Evolutionary conservation across 2,329 filamentous ascomycete genomes (phyloP).

Genomic region (Polychaeton citri): DNA sequence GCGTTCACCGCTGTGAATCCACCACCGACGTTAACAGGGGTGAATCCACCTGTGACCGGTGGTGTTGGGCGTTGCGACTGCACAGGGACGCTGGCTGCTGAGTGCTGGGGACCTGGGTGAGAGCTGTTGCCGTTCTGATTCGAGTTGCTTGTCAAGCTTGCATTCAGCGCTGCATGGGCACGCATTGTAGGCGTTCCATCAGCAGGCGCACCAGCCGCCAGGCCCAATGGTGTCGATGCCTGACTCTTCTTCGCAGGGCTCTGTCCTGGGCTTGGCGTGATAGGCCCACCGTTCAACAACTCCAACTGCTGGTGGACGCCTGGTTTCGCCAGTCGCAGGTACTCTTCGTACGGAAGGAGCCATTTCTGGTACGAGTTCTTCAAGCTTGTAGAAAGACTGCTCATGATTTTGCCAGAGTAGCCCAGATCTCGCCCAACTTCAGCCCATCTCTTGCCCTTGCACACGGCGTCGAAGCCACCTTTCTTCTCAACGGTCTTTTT

Average conservation of each 20-base stretch:
- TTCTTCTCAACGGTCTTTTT: conserved; percentile 94
- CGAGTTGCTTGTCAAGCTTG: too few species aligned
- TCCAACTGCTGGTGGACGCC: conserved; percentile 94
- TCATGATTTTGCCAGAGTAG: conserved; percentile 99
- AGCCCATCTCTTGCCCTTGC: conserved; percentile 97
- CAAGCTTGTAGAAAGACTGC: conserved; percentile 87
- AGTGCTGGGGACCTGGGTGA: conserved; percentile 7
- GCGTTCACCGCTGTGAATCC: conserved; percentile 56
- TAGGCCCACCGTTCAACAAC: conserved; percentile 79
- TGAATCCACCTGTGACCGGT: conserved; percentile 56
- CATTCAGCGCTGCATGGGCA: conserved; percentile 43
- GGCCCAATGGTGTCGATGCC: conserved; percentile 32
- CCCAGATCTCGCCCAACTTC: conserved; percentile 93
- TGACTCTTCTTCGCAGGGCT: conserved; percentile 53
- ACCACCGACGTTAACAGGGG: conserved; percentile 49
- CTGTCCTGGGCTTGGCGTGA: conserved; percentile 64
- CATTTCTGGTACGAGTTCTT: conserved; percentile 98
- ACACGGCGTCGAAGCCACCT: conserved; percentile 91
- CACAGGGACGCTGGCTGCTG: conserved; percentile 6
- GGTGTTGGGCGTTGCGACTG: conserved; percentile 26
- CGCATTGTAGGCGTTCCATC: conserved; percentile 53
- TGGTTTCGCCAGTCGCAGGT: conserved; percentile 77
- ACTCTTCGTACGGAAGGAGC: conserved; percentile 94
- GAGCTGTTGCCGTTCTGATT: conserved; percentile 16
- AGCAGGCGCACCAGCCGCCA: conserved; percentile 25